Conservation (phyloP, 1,139 yeast species). For the Kodamaea derodonti region DNA sequence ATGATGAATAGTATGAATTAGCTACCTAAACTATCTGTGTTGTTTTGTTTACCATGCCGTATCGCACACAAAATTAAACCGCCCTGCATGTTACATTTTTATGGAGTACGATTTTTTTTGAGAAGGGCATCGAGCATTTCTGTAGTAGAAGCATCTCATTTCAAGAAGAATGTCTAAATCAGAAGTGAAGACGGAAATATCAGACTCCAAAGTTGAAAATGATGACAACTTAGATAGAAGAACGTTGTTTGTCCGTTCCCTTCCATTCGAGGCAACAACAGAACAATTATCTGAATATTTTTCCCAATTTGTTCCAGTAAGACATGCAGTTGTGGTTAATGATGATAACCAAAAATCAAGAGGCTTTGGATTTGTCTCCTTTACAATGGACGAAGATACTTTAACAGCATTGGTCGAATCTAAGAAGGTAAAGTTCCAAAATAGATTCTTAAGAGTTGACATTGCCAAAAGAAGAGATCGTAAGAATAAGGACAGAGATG, state of each 20-base stretch:
- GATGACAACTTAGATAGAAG: conserved; percentile 50
- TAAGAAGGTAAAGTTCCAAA: conserved; percentile 63
- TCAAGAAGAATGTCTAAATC: conserved; percentile 1
- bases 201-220: conserved; percentile 5
- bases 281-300: conserved; percentile 81
- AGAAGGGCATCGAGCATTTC: conserved; percentile 4
- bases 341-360: conserved; percentile 73
- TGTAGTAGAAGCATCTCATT: conserved; percentile 2
- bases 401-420: conserved; percentile 66
- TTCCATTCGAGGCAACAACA: conserved; percentile 77
- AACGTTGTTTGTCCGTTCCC: conserved; percentile 77
- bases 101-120: neutral
- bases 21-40: neutral
- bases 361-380: conserved; percentile 96
- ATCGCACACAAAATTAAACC: neutral
- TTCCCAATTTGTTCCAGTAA: conserved; percentile 90
- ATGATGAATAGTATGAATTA: neutral
- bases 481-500: conserved; percentile 29
- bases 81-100: neutral
- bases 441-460: conserved; percentile 70
- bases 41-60: neutral
- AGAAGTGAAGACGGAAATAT: conserved; percentile 1
- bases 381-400: conserved; percentile 83
- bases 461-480: conserved; percentile 91
- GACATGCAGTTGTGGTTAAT: conserved; percentile 88